Evolutionary conservation across 768 basidiomycete genomes (phyloP), one percentile per base, ranked within the genome.

Genomic region (Amanita phalloides): DNA sequence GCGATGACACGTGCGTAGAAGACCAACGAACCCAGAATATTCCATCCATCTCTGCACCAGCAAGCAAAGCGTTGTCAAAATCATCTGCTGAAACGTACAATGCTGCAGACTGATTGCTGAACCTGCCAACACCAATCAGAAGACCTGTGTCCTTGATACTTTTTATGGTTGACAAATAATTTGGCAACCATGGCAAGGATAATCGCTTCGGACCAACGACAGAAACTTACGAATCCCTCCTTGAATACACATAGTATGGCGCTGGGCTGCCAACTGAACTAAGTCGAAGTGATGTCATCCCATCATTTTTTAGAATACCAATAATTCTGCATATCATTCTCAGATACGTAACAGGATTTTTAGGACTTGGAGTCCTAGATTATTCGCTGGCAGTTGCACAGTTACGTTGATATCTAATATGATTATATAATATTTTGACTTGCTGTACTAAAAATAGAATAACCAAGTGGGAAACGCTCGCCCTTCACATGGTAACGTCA

Each of bases 301-400:
- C 17, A 17, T 17, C 17, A 17, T 17, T 17, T 17, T 17, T 17
- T 17, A 17, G 79, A 25, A 84, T 81, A 58, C 82, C 75, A 53
- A 84, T 75, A 78, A 82, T 78, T 0, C 77, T 81, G 1, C 81
- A 67, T 1, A 82, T 79, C 41, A 82, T 81, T 11, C 68, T 67
- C 1, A 81, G 70, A 57, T 81, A 82, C 6, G 71, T 76, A 38
- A 66, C 68, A 0, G 81, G 80, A 54, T 82, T 81, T 2, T 25
- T 25, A 2, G 25, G 25, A 25, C 25, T 25, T 25, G 2, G 25
- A 25, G 25, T 25, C 25, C 17, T 17, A 17, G 17, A 17, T 17
- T 17, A 17, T 17, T 17, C 17, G 17, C 17, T 17, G 17, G 17
- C 17, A 17, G 17, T 17, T 17, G 17, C 17, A 17, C 17, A 17